These are phyloP conservation scores for Sporothrix protearum DNA, from an alignment of 2,329 filamentous ascomycete species.

Conservation along the genomic window DNA sequence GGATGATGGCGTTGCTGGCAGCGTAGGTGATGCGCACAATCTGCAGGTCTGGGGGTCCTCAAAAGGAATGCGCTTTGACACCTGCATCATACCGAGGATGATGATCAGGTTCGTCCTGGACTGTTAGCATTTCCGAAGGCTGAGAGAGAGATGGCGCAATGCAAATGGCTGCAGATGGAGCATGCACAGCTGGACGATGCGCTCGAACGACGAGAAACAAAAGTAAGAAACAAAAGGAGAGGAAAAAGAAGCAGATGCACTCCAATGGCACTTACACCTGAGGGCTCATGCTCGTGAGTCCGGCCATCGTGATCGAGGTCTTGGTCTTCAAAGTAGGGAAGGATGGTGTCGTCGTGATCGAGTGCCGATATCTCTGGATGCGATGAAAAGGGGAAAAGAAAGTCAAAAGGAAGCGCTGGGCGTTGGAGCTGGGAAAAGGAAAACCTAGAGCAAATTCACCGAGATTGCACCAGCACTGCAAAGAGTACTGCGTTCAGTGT, in stretches of 20 bases:
- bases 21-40: conserved; percentile 54
- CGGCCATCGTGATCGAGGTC: conserved; percentile 50
- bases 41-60: conserved; percentile 69
- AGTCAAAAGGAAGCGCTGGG: neutral
- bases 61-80: conserved; percentile 91
- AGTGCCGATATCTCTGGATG: conserved; percentile 1
- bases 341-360: neutral
- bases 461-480: neutral
- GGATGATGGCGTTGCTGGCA: conserved; percentile 74
- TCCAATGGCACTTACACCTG: conserved; percentile 53
- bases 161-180: neutral
- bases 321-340: neutral
- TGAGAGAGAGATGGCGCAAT: too few relatives aligned
- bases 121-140: too few relatives aligned
- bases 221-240: neutral
- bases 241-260: neutral
- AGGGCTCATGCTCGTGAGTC: conserved; percentile 47
- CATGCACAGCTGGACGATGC: neutral
- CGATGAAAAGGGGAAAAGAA: conserved; percentile 16
- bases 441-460: neutral
- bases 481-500: too few relatives aligned
- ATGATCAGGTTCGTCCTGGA: conserved; percentile 83
- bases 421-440: neutral
- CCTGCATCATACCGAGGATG: conserved; percentile 97
- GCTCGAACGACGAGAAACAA: neutral